Base-by-base conservation (phyloP, 1,284 basidiomycete species). In the Melampsora americana region DNA sequence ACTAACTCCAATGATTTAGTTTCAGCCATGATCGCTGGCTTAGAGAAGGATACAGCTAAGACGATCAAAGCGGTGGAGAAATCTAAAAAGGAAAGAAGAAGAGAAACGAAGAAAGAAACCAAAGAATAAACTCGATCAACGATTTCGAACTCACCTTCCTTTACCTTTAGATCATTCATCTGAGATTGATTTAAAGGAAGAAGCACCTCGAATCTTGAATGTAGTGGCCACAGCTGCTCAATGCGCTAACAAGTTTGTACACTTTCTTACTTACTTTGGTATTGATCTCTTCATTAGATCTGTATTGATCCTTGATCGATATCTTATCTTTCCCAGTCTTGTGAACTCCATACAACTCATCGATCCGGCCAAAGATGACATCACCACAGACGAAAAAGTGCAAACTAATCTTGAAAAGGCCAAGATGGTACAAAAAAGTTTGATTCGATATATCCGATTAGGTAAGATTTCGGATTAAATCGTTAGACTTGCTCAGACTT, bases 281-380 rank as follows among this genome's bases (percentile, higher is more conserved):
- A 35, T n/a, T n/a, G n/a, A n/a, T n/a, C n/a, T n/a, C n/a, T n/a
- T n/a, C n/a, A n/a, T n/a, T n/a, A n/a, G n/a, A 35, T 35, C 35
- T 35, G 3, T 53, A 18, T 53, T 53, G 50, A 53, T 53, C 23
- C 3, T 5, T 53, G 12, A 53, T 20, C 5, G 50, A 5, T 53
- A 18, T 26, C 5, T 53, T 18, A 53, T 53, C 23, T 53, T 18
- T n/a, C 23, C 23, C 46, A 70, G 69, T n/a, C 61, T 70, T 42
- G 53, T 70, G n/a, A 70, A 70, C 42, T 44, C 48, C 16, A 42
- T 70, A 20, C 69, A 70, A 61, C 61, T 61, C 35, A 62, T 48
- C 61, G 28, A 61, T 62, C 32, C 59, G 5, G 32, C 39, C 5
- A 61, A 3, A 26, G 5, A 18, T 23, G n/a, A 61, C 26, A 28